Conservation (phyloP, 192 early-diverging fungal species). For the Podila verticillata region DNA sequence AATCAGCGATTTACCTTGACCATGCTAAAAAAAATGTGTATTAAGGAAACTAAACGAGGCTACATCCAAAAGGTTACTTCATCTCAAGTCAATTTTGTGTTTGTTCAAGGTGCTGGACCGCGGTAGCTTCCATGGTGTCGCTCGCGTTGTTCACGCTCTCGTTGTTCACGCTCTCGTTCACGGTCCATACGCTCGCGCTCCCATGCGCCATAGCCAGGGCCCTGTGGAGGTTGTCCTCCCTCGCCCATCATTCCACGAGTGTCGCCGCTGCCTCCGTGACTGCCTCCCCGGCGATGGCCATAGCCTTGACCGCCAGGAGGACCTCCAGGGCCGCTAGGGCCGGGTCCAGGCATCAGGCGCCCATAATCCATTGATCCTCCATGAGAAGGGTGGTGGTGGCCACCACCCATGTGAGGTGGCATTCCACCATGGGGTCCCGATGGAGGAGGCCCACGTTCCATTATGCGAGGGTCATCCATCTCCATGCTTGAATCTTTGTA, state of each 20-base stretch:
- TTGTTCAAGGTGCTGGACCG: constrained; percentile 4
- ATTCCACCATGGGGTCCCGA: constrained; percentile 38
- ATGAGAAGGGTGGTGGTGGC: constrained; percentile 41
- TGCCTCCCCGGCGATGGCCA: constrained; percentile 12
- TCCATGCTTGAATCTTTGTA: constrained; percentile 50
- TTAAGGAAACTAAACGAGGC: no score
- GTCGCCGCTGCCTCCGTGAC: constrained; percentile 11
- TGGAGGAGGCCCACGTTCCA: constrained; percentile 29
- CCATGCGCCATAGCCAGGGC: constrained; percentile 20
- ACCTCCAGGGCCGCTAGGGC: constrained; percentile 10
- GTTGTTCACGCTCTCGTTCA: constrained; percentile 25
- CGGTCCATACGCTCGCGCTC: constrained; percentile 47
- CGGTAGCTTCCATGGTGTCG: constrained; percentile 36
- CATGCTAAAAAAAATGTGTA: no score
- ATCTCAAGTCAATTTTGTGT: no score
- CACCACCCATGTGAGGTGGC: constrained; percentile 32
- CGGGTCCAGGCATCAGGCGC: constrained; percentile 46
- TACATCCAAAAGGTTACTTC: no score
- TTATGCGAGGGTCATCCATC: constrained; percentile 44
- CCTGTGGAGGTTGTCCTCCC: constrained; percentile 27
- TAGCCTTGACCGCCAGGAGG: constrained; percentile 40
- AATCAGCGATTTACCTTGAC: no score
- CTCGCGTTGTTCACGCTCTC: constrained; percentile 1
- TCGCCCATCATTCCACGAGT: constrained; percentile 39
- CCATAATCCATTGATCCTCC: constrained; percentile 51